Conservation (phyloP, 2,329 filamentous ascomycete species). For the Fusarium sp. region DNA sequence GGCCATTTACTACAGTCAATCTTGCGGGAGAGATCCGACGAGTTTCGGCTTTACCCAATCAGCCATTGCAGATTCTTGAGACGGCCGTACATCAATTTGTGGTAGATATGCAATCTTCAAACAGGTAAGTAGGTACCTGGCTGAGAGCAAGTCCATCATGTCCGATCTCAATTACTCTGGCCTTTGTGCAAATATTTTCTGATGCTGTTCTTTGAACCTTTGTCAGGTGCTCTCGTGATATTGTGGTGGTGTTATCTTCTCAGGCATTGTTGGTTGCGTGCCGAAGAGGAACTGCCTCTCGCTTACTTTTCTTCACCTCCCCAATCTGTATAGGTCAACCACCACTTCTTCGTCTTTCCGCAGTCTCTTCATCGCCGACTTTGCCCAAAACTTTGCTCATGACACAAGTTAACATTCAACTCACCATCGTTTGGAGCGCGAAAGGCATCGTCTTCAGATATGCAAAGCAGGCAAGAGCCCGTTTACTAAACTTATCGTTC, state of each 20-base stretch:
- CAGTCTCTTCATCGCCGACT: fast-evolving
- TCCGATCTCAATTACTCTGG: fast-evolving
- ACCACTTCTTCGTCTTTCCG: too few relatives aligned
- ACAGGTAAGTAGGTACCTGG: neutral
- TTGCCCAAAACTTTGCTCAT: fast-evolving
- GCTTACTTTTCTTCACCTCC: neutral
- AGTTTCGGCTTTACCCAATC: fast-evolving
- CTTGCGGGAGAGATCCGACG: fast-evolving
- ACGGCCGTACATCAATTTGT: neutral
- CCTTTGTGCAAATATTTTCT: neutral
- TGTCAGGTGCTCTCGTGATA: fast-evolving
- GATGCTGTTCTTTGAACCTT: fast-evolving
- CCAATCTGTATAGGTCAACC: neutral
- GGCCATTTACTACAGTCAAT: neutral
- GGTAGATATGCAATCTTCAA: fast-evolving
- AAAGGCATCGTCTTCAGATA: neutral
- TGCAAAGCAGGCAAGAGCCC: neutral
- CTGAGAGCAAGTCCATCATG: neutral
- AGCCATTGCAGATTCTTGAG: neutral
- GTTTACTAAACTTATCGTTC: too few relatives aligned
- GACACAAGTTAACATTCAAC: neutral
- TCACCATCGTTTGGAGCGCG: neutral
- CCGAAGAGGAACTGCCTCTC: neutral
- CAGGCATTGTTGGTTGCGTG: neutral
- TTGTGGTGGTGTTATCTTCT: neutral